Percentiles rank a stretch among this genome's conserved stretches.
These are phyloP conservation scores for Chromera velia DNA, from an alignment of 73 alveolate species.

Conservation along the genomic window DNA sequence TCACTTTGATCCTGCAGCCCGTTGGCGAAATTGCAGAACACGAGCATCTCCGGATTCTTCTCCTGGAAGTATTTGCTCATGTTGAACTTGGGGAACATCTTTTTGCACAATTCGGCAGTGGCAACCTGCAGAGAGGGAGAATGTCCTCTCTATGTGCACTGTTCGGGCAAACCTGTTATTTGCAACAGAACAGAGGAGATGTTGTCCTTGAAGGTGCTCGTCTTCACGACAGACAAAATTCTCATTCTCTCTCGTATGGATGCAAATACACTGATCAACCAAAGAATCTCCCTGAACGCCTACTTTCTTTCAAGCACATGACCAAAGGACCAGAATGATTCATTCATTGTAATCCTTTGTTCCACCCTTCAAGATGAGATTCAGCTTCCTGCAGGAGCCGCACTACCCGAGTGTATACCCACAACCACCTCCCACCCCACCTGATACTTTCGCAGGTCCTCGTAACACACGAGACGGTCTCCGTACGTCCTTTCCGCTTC, in stretches of 20 bases:
- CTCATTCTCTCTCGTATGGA: background rate
- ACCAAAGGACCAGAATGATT: background rate
- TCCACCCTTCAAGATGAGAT: constrained; percentile 44
- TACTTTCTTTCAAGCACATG: background rate
- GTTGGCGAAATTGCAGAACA: constrained; percentile 92
- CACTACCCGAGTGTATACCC: constrained; percentile 26
- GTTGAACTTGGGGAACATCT: constrained; percentile 55
- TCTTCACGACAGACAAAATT: background rate
- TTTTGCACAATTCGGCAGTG: constrained; percentile 63
- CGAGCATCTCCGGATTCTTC: constrained; percentile 93
- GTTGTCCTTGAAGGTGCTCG: background rate
- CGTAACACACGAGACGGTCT: constrained; percentile 87
- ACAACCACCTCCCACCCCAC: constrained; percentile 70
- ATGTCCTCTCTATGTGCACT: too few species aligned
- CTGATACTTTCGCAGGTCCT: constrained; percentile 71
- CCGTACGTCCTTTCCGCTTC: constrained; percentile 99
- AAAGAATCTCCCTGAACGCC: background rate
- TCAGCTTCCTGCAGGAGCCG: constrained; percentile 50
- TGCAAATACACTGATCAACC: background rate
- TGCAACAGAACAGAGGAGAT: background rate
- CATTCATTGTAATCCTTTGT: background rate
- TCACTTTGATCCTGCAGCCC: constrained; percentile 75
- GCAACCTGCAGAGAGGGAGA: constrained; percentile 28
- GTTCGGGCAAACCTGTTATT: too few species aligned
- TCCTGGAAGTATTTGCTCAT: constrained; percentile 47